Evolutionary conservation across 139 green algal genomes (phyloP).

Genomic region (Gonium pectorale): DNA sequence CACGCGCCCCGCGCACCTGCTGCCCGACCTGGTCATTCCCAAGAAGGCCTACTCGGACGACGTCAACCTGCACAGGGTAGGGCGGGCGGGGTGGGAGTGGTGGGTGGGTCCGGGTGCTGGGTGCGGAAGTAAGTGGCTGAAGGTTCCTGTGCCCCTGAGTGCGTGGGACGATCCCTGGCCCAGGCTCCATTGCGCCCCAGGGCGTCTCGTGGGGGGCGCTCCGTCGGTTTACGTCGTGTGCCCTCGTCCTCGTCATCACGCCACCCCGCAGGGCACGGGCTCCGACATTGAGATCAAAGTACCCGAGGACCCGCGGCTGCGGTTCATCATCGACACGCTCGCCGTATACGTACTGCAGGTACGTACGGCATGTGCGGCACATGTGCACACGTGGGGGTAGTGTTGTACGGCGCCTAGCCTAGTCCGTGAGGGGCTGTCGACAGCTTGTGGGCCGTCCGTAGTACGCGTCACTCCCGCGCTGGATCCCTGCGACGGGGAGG

Average conservation of each 20-base stretch:
- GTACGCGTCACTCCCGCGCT: no score
- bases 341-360: slow-evolving; percentile 85
- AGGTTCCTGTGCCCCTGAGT: not conserved
- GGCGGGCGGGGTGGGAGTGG: not conserved
- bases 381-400: slow-evolving; percentile 59
- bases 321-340: slow-evolving; percentile 93
- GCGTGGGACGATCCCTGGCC: no score
- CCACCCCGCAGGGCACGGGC: slow-evolving; percentile 50
- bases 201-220: not conserved
- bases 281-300: slow-evolving; percentile 61
- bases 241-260: not conserved
- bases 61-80: slow-evolving; percentile 34
- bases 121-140: not conserved
- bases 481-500: no score
- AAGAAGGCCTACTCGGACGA: slow-evolving; percentile 47
- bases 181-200: not conserved
- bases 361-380: slow-evolving; percentile 66
- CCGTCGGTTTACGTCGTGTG: not conserved
- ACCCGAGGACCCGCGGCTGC: slow-evolving; percentile 76
- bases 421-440: no score
- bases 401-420: no score
- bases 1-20: slow-evolving; percentile 40
- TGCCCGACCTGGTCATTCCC: slow-evolving; percentile 43
- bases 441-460: no score
- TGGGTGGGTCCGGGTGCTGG: not conserved